Base-by-base conservation (phyloP, 108 stramenopile genomes). In the Nitzschia sp. region DNA sequence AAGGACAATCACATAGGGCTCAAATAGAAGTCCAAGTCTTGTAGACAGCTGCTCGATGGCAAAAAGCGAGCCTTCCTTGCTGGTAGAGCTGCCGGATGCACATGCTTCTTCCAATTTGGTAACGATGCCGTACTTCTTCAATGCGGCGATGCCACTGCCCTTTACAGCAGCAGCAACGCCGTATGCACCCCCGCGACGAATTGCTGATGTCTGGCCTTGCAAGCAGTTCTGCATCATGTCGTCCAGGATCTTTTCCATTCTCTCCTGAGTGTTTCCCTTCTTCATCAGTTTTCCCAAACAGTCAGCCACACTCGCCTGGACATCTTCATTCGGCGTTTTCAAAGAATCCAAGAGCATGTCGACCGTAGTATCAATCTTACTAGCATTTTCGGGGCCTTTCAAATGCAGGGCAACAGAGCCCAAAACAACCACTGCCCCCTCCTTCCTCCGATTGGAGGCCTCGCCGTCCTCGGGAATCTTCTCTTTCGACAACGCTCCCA, bases 141-240 rank as follows among this genome's bases (percentile, higher is more conserved):
- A 74, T 29, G 87, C 71, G 15, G 95, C 86, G 38, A 99, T 98
- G 19, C 99, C 99, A 62, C 97, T 88, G 18, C 99, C 99, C 82
- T 99, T 98, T n/a, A 98, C 91, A 34, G 90, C 82, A 24, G 98
- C 97, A n/a, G 95, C 91, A 33, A 99, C 80, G 29, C 98, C 99
- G 53, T 95, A 95, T 0, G 99, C 98, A 19, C 92, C 96, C 25
- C 98, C 98, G 53, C 97, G 81, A 48, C 95, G 73, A 46, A 72
- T 72, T 18, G 91, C 82, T 23, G 88, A 55, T 18, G 74, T 78
- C 21, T 79, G 73, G 3, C 91, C 92, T 38, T 90, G 32, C 38
- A 96, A 71, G 70, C 91, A 92, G 28, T 86, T 77, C 18, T 70
- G 64, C 64, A 96, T 64, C 1, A 93, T 60, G 35, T 76, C 51